Evolutionary conservation across 805 yeast genomes (phyloP).

Genomic region (Saturnispora silvae): DNA sequence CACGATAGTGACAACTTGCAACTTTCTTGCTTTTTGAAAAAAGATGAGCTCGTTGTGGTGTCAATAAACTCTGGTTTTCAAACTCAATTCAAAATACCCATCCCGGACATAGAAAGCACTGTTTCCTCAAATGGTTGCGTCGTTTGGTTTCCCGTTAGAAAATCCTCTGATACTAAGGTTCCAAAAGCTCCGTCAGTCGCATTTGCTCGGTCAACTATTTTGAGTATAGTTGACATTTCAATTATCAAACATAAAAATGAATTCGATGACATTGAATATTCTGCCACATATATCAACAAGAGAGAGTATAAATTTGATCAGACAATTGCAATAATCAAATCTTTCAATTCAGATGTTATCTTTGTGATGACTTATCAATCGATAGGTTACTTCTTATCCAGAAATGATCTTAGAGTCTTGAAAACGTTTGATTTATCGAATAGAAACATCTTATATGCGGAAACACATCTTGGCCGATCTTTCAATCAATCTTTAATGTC

Average conservation of each 20-base stretch:
- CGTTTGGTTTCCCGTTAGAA: constrained; percentile 51
- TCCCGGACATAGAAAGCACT: constrained; percentile 27
- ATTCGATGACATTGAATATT: constrained; percentile 16
- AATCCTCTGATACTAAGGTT: constrained; percentile 18
- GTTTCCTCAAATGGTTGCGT: constrained; percentile 35
- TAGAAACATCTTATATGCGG: too few species aligned
- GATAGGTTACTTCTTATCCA: constrained; percentile 33
- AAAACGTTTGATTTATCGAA: constrained; percentile 29
- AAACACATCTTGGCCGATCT: too few species aligned
- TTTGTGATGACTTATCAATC: constrained; percentile 36
- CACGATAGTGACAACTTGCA: constrained; percentile 50
- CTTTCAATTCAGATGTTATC: constrained; percentile 38
- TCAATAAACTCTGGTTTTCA: constrained; percentile 42
- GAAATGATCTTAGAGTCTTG: constrained; percentile 28
- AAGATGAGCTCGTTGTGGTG: constrained; percentile 37
- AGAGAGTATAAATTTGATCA: constrained; percentile 38
- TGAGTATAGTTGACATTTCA: constrained; percentile 35
- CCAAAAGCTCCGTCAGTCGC: constrained; percentile 38
- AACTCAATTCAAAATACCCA: constrained; percentile 46
- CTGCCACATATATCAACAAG: constrained; percentile 29
- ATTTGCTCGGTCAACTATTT: constrained; percentile 55
- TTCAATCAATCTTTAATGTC: constrained; percentile 27
- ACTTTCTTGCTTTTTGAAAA: constrained; percentile 48
- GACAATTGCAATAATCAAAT: constrained; percentile 42
- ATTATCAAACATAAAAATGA: constrained; percentile 23